Evolutionary conservation across 176 grass and related monocot genomes (phyloP), one percentile per base, ranked within the genome.

Genomic region (Hyparrhenia diplandra): DNA sequence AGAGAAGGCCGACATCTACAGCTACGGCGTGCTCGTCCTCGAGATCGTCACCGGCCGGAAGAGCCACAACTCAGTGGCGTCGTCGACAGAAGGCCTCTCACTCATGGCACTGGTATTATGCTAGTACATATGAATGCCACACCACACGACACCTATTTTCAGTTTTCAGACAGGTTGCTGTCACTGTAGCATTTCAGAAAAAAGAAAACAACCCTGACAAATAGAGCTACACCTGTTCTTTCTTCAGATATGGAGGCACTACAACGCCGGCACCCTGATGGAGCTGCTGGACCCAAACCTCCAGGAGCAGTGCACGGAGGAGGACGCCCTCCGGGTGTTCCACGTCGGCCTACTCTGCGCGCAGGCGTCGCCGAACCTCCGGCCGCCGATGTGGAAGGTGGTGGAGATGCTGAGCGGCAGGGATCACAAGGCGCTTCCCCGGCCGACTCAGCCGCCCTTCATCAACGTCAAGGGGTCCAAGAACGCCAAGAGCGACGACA

Each of bases 1-100:
- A 2, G 91, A 97, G 83, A 97, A 89, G 71, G 94, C 94, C 0
- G 94, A 97, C 41, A 91, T 97, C 35, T 97, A 97, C 82, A 91
- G 91, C 71, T 97, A 93, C 28, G 88, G 94, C 10, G 77, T 97
- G 73, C 86, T 97, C 3, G 77, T 93, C 82, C 83, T 97, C 3
- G 94, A 97, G 81, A 93, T 97, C 49, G 46, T 97, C 24, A 97
- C 94, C 4, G 94, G 94, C 2, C 81, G 86, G 49, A 97, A 97
- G 79, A 97, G 77, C 84, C 78, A 93, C 64, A 93, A 89, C 80
- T 97, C 91, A 0, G 86, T 96, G 63, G 88, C 93, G 0, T 65
- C 64, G 18, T 95, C 93, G 30, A 72, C 66, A 34, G 85, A 93
- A 62, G 90, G 91, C 9, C 84, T 85, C 28, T 93, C 91, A 45